phyloP scores from a whole-genome alignment of 2,329 filamentous ascomycete genomes.

The Beauveria caledonica region DNA sequence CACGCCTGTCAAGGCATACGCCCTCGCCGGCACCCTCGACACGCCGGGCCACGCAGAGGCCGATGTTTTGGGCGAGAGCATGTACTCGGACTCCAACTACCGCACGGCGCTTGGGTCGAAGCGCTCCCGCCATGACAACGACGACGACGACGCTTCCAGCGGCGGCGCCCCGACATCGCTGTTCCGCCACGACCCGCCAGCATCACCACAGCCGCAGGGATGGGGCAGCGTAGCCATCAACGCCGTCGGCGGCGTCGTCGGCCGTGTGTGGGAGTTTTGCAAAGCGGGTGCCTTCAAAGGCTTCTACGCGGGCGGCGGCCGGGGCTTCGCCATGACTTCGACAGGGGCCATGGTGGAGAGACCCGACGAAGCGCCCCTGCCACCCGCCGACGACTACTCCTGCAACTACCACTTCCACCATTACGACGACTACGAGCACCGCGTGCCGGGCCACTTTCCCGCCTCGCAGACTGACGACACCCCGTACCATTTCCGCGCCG shows the following conservation, averaged over 20 bases:
- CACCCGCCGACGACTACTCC: conserved; percentile 10
- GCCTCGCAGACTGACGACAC: conserved; percentile 22
- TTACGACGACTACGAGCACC: conserved; percentile 19
- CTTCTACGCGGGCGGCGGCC: conserved; percentile 79
- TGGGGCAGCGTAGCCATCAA: conserved; percentile 54
- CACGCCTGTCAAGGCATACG: conserved; percentile 29
- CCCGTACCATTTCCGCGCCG: background rate
- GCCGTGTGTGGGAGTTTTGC: conserved; percentile 82
- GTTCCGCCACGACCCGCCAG: conserved; percentile 23
- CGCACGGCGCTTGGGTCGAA: conserved; percentile 44
- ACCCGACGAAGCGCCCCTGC: conserved; percentile 16
- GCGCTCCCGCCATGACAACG: conserved; percentile 25
- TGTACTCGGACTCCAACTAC: conserved; percentile 50
- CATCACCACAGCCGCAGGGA: conserved; percentile 25
- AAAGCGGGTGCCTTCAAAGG: conserved; percentile 65
- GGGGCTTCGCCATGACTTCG: conserved; percentile 51
- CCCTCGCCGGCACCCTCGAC: conserved; percentile 46
- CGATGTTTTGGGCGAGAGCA: conserved; percentile 41
- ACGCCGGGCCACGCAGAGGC: conserved; percentile 32
- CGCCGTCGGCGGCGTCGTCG: conserved; percentile 42
- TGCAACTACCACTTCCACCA: conserved; percentile 15
- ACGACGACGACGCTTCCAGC: conserved; percentile 26
- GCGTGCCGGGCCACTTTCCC: conserved; percentile 24
- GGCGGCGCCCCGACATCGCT: conserved; percentile 23
- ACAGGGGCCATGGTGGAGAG: conserved; percentile 14